Evolutionary conservation across 1,284 basidiomycete species (phyloP), one percentile per base, ranked within the genome.

Genomic region (Cryptococcus sp.): DNA sequence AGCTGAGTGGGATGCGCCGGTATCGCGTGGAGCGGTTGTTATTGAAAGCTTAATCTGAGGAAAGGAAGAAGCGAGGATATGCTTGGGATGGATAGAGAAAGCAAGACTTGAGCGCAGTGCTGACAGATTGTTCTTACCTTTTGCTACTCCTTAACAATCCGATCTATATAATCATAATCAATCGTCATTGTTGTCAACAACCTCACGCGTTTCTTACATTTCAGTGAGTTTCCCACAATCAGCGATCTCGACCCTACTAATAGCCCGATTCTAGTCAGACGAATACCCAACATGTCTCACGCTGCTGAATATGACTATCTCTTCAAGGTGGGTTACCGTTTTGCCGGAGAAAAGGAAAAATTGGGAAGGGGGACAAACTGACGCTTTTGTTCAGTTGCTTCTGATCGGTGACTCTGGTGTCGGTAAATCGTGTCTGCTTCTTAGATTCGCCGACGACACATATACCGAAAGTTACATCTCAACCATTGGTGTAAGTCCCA

Each of bases 401-500:
- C 78, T 84, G 51, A 83, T 83, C 69, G 83, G 82, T 63, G 81
- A 83, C 82, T 98, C 95, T 65, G 95, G 96, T 80, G 95, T 98
- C 67, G 95, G 95, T 59, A 82, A 98, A 86, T 98, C 95, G 49
- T 98, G 96, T 82, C 83, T 99, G 59, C 86, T 98, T 56, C 85
- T 98, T 58, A 92, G 96, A 75, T 99, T 99, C 77, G 95, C 94
- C 69, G 96, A 99, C 79, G 96, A 99, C 78, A 95, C 95, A 57
- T 99, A 97, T 83, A 98, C 96, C 55, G 94, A 97, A 79, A 93
- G 89, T 72, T 98, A 98, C 80, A 98, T 98, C 78, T 92, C 89
- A 63, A 98, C 95, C 34, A 98, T 98, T 78, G 95, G 95, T 64
- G 92, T 78, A 57, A 67, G 75, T 71, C 23, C n/a, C 7, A 46